Conservation (phyloP, 2,329 filamentous ascomycete genomes). For the Ploettnerulaceae sp. region DNA sequence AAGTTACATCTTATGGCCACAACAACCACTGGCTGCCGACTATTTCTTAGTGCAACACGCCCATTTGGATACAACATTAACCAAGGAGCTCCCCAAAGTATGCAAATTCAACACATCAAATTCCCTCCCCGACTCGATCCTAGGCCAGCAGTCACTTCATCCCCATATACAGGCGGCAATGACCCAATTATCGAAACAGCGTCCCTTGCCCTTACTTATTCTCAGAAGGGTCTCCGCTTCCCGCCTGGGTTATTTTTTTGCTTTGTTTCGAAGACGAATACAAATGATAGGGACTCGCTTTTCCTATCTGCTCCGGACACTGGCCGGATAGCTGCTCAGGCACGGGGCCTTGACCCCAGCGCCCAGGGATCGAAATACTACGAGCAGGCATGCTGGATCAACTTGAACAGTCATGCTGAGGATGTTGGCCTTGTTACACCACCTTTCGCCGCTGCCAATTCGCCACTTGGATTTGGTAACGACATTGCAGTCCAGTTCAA, state of each 20-base stretch:
- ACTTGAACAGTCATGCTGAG: constrained; percentile 68
- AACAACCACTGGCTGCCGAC: constrained; percentile 82
- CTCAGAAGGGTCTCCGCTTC: constrained; percentile 56
- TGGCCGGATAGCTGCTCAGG: constrained; percentile 66
- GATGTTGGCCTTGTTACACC: constrained; percentile 73
- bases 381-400: constrained; percentile 77
- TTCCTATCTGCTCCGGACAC: constrained; percentile 88
- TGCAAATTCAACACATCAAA: constrained; percentile 97
- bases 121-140: constrained; percentile 63
- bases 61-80: constrained; percentile 56
- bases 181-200: constrained; percentile 33
- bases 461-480: constrained; percentile 81
- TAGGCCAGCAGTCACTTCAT: constrained; percentile 27
- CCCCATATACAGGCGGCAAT: constrained; percentile 20
- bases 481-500: constrained; percentile 97
- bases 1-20: constrained; percentile 86
- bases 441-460: constrained; percentile 62
- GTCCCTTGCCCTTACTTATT: constrained; percentile 46
- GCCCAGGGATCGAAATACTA: constrained; percentile 46
- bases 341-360: constrained; percentile 38
- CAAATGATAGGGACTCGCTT: constrained; percentile 58
- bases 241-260: constrained; percentile 89
- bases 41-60: constrained; percentile 87
- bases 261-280: constrained; percentile 62
- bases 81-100: constrained; percentile 71